Percentiles rank a stretch among this genome's conserved stretches.
Conservation (phyloP, 352 stramenopile genomes). For the Phytophthora foliorum region DNA sequence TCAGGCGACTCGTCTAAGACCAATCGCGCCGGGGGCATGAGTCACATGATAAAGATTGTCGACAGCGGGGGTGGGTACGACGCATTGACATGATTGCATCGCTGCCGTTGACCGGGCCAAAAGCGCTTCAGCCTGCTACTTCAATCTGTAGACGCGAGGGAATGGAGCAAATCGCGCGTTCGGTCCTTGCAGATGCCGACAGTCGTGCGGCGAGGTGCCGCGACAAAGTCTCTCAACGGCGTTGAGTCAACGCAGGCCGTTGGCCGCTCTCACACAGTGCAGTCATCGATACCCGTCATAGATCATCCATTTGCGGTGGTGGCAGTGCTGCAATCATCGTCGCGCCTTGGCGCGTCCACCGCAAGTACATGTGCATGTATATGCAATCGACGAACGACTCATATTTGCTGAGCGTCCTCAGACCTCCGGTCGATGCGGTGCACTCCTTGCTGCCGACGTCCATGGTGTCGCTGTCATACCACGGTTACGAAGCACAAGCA, state of each 20-base stretch:
- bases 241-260: no score
- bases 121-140: not conserved
- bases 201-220: no score
- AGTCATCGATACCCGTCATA: no score
- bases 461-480: no score
- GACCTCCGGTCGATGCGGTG: no score
- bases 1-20: not conserved
- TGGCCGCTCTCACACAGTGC: no score
- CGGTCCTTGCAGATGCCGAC: conserved; percentile 11
- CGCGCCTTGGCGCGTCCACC: not conserved
- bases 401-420: no score
- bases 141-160: not conserved
- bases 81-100: not conserved
- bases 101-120: not conserved
- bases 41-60: not conserved
- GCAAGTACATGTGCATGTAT: no score
- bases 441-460: no score
- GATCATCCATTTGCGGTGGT: not conserved
- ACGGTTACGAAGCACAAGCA: no score
- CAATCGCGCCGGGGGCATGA: not conserved
- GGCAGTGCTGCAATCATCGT: not conserved
- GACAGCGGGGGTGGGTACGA: not conserved
- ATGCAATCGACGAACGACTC: no score
- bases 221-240: no score
- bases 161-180: conserved; percentile 10